These are phyloP conservation scores for Fusarium transvaalense DNA, from an alignment of 2,329 filamentous ascomycete genomes.

Conservation along the genomic window DNA sequence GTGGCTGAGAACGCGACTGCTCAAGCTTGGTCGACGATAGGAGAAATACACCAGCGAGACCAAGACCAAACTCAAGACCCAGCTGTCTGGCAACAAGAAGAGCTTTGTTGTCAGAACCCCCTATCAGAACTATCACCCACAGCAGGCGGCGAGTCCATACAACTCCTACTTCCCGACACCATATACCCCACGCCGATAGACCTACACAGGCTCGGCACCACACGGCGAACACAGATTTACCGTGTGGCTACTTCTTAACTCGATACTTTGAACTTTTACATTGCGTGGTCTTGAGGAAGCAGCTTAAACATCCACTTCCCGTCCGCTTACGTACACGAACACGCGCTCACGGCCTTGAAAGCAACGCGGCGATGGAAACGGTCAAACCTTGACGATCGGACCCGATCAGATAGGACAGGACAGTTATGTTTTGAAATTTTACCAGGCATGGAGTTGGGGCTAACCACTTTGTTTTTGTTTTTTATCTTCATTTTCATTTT, in stretches of 20 bases:
- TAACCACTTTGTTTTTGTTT: conserved; percentile 18
- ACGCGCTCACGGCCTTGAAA: conserved; percentile 39
- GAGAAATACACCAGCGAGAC: conserved; percentile 40
- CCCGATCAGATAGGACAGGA: conserved; percentile 18
- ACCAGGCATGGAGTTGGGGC: conserved; percentile 43
- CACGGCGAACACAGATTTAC: conserved; percentile 12
- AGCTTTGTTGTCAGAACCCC: conserved; percentile 26
- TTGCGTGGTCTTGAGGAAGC: conserved; percentile 12
- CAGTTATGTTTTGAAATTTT: conserved; percentile 37
- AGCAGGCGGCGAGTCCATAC: conserved; percentile 10
- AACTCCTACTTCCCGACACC: conserved; percentile 27
- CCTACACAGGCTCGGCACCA: conserved; percentile 15
- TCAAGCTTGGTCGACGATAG: conserved; percentile 58
- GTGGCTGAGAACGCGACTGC: conserved; percentile 69
- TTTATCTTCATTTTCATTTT: conserved; percentile 28
- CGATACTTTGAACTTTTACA: conserved; percentile 29
- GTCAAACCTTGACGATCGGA: conserved; percentile 23
- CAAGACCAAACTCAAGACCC: conserved; percentile 32
- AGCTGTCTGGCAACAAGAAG: conserved; percentile 25
- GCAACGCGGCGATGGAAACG: conserved; percentile 36
- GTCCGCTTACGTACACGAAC: conserved; percentile 27
- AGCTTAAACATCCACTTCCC: conserved; percentile 23
- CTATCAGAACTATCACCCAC: conserved; percentile 24
- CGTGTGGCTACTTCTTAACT: conserved; percentile 11
- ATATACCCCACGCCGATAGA: conserved; percentile 32